phyloP scores from a whole-genome alignment of 108 stramenopile species.

The Asterionellopsis glacialis region DNA sequence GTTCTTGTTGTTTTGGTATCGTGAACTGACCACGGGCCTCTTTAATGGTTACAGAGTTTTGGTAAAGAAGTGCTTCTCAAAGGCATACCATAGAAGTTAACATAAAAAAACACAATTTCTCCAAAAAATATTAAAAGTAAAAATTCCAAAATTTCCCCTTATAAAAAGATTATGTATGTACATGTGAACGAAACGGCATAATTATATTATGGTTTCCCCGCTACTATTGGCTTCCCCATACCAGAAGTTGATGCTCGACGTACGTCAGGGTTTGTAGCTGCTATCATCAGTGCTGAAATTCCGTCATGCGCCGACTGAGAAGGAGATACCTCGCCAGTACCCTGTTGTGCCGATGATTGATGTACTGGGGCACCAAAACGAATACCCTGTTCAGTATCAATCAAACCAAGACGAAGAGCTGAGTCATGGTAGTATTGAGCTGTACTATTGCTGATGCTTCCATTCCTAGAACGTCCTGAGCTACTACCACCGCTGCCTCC shows the following conservation, averaged over 20 bases:
- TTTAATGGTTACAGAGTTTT: too few relatives aligned
- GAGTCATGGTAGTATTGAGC: constrained; percentile 45
- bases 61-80: too few relatives aligned
- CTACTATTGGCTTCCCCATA: background rate
- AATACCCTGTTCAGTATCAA: constrained; percentile 38
- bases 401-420: constrained; percentile 36
- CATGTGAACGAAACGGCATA: background rate
- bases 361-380: constrained; percentile 12
- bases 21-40: too few relatives aligned
- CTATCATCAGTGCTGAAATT: constrained; percentile 18
- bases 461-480: background rate
- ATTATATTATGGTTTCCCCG: background rate
- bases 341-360: background rate
- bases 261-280: constrained; percentile 1
- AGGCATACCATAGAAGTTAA: too few relatives aligned
- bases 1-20: too few relatives aligned
- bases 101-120: too few relatives aligned
- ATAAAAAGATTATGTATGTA: too few relatives aligned
- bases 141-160: too few relatives aligned
- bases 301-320: constrained; percentile 1
- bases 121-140: too few relatives aligned
- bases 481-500: background rate
- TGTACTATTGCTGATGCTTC: constrained; percentile 20
- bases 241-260: background rate
- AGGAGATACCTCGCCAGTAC: background rate